These are phyloP conservation scores for Cladosporium sp. DNA, from an alignment of 2,329 filamentous ascomycete genomes.

Conservation along the genomic window DNA sequence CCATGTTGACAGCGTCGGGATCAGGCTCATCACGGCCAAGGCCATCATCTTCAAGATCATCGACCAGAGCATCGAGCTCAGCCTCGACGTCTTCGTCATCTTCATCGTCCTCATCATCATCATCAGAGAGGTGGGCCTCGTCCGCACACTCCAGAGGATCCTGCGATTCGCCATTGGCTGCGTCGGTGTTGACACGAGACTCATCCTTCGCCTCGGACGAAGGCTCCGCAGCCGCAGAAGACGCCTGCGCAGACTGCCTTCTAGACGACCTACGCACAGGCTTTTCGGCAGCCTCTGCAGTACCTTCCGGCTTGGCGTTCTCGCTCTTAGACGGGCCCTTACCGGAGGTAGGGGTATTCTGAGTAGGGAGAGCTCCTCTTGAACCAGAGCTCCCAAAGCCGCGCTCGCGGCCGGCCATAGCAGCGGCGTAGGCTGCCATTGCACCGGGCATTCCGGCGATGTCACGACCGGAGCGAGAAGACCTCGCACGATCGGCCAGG, in stretches of 20 bases:
- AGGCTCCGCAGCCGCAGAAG: constrained; percentile 12
- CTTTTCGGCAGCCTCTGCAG: constrained; percentile 17
- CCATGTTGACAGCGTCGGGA: constrained; percentile 83
- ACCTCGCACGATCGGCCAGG: constrained; percentile 59
- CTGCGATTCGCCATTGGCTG: constrained; percentile 52
- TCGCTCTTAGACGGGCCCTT: constrained; percentile 17
- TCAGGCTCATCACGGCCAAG: constrained; percentile 69
- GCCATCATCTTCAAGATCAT: constrained; percentile 77
- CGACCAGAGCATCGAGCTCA: constrained; percentile 80
- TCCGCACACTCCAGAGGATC: constrained; percentile 86
- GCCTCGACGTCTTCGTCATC: constrained; percentile 47
- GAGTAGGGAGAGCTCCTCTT: constrained; percentile 28
- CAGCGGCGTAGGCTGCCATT: constrained; percentile 71
- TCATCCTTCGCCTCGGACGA: constrained; percentile 12
- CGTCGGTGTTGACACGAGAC: constrained; percentile 16
- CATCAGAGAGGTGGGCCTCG: constrained; percentile 74
- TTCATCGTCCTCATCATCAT: constrained; percentile 45
- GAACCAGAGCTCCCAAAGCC: constrained; percentile 20
- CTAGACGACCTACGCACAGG: constrained; percentile 29
- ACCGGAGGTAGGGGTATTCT: not conserved
- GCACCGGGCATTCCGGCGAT: constrained; percentile 57
- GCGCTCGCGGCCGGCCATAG: constrained; percentile 51
- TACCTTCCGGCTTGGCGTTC: constrained; percentile 20
- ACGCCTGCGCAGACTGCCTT: constrained; percentile 24
- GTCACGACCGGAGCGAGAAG: constrained; percentile 42